Evolutionary conservation across 2,329 filamentous ascomycete species (phyloP), one percentile per base, ranked within the genome.

Genomic region (Stachybotrys elegans): DNA sequence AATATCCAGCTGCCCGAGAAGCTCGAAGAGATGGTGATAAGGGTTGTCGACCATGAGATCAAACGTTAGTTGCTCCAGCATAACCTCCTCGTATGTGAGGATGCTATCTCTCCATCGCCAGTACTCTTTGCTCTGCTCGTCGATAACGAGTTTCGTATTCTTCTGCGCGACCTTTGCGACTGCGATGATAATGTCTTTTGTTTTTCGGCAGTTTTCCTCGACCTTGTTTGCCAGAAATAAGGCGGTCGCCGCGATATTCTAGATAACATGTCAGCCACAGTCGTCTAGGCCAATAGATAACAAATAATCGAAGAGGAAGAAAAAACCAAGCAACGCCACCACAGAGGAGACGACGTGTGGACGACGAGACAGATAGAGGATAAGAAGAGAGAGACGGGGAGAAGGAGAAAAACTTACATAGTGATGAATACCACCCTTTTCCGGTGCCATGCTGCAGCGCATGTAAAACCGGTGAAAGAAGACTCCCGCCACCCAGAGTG

Each of bases 81-180:
- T 86, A 35, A 92, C 73, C 61, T 97, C 93, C 67, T 98, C 93
- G 59, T 94, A 89, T 52, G 86, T 84, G 13, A 97, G 72, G 45
- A 98, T 95, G 46, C 86, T 93, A 61, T 98, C 93, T 48, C 90
- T 81, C 93, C 93, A 98, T 58, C 87, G 82, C 93, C 93, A 98
- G 62, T 93, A 98, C 60, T 98, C 93, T 60, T 96, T 97, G 54
- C 87, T 94, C 65, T 97, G 91, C 66, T 97, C 93, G 61, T 98
- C 93, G 42, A 97, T 88, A 43, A 92, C 74, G 47, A 96, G 79
- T 56, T 89, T 87, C 2, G 88, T 76, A 55, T 97, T 92, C 70
- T 98, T 97, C 65, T 96, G 90, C 22, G 92, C 93, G 17, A 96
- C 89, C 52, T 92, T 88, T 48, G 90, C 93, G 56, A 95, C 93